phyloP scores from a whole-genome alignment of 1,284 basidiomycete genomes.

The Heterobasidion annosum region DNA sequence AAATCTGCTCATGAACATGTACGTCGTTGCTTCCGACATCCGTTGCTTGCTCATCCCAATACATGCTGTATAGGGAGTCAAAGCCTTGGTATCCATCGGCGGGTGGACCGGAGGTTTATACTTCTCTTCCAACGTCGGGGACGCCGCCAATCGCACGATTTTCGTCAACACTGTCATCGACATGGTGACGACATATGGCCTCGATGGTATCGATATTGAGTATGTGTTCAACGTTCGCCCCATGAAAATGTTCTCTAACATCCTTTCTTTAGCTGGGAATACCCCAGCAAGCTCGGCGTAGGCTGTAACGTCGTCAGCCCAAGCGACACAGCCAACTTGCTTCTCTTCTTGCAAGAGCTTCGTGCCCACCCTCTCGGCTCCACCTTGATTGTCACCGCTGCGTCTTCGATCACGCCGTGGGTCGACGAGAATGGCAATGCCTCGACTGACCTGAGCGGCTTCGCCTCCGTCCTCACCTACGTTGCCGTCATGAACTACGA shows the following conservation, averaged over 20 bases:
- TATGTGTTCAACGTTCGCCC: constrained; percentile 1
- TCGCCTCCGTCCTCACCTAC: constrained; percentile 64
- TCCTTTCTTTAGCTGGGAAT: constrained; percentile 63
- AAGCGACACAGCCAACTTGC: constrained; percentile 59
- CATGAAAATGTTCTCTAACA: not conserved
- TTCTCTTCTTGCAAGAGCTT: constrained; percentile 65
- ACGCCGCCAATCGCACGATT: constrained; percentile 38
- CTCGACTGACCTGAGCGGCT: constrained; percentile 52
- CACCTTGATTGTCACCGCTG: constrained; percentile 63
- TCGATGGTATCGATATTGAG: constrained; percentile 77
- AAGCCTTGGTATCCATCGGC: constrained; percentile 64
- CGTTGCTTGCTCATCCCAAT: not conserved
- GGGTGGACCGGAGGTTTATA: constrained; percentile 69
- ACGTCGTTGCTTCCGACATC: constrained; percentile 10
- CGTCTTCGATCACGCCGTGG: constrained; percentile 60
- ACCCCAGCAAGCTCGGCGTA: constrained; percentile 57
- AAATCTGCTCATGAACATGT: constrained; percentile 38
- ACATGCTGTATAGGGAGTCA: constrained; percentile 27
- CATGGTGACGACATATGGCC: constrained; percentile 45
- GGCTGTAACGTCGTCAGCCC: constrained; percentile 54
- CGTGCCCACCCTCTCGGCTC: constrained; percentile 39
- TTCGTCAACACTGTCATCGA: constrained; percentile 56
- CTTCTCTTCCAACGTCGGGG: constrained; percentile 64
- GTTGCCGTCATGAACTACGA: constrained; percentile 86
- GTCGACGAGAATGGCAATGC: constrained; percentile 44